Percentiles rank a stretch among this genome's conserved stretches.
Evolutionary conservation across 2,329 filamentous ascomycete species (phyloP).

Genomic region (Colletotrichum sp.): DNA sequence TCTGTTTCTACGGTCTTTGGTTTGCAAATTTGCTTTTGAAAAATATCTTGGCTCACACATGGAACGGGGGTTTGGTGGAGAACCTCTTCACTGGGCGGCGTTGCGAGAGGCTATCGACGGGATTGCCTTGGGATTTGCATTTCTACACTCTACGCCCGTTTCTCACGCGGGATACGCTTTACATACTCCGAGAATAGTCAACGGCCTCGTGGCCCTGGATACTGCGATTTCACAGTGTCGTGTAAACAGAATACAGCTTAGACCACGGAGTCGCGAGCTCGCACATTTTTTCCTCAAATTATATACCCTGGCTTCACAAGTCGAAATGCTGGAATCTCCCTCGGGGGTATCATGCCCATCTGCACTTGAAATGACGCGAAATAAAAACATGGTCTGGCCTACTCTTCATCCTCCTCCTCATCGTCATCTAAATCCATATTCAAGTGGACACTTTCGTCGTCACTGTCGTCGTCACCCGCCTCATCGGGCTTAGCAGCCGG

Average conservation of each 20-base stretch:
- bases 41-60: neutral
- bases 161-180: neutral
- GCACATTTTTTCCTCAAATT: neutral
- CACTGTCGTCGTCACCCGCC: conserved; percentile 47
- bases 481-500: conserved; percentile 24
- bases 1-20: neutral
- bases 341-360: conserved; percentile 15
- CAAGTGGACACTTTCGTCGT: conserved; percentile 62
- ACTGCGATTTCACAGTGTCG: conserved; percentile 8
- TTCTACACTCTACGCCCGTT: neutral
- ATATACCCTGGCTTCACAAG: neutral
- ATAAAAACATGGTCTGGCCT: neutral
- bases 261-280: neutral
- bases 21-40: neutral
- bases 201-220: conserved; percentile 11
- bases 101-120: conserved; percentile 6
- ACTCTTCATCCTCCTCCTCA: conserved; percentile 35
- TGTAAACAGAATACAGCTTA: conserved; percentile 11
- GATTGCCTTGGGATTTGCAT: neutral
- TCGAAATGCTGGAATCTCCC: neutral
- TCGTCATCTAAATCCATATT: conserved; percentile 65
- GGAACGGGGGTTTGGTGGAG: neutral
- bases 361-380: neutral
- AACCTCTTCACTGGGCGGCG: conserved; percentile 10
- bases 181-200: neutral